Conservation (phyloP, 176 grass and related monocot species). For the Raddia guianensis region DNA sequence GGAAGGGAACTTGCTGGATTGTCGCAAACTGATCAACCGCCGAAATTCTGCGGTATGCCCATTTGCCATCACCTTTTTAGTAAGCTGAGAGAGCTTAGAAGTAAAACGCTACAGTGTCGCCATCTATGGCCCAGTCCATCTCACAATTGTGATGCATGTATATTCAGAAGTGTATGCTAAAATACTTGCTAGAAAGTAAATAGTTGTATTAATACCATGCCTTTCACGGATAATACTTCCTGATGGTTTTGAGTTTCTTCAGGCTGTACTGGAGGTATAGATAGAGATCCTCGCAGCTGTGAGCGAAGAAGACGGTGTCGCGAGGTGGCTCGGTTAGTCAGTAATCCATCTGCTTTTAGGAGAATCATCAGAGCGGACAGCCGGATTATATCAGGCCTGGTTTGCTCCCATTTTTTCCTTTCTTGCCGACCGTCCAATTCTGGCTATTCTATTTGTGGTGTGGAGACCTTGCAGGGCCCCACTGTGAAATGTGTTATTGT, state of each 20-base stretch:
- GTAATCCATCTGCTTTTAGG: conserved; percentile 8
- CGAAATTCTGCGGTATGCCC: conserved; percentile 73
- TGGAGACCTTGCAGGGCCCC: no score
- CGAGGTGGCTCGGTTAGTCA: conserved; percentile 71
- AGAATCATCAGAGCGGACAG: conserved; percentile 14
- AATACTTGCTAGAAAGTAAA: background rate
- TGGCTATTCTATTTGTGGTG: no score
- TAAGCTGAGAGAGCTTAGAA: background rate
- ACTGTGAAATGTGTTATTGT: no score
- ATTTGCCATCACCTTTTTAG: conserved; percentile 15
- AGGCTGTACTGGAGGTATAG: conserved; percentile 70
- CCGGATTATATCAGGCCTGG: conserved; percentile 23
- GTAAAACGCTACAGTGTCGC: background rate
- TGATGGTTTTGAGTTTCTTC: conserved; percentile 6
- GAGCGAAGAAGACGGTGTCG: conserved; percentile 81
- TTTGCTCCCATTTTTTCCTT: no score
- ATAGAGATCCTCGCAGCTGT: conserved; percentile 76
- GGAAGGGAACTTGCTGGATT: conserved; percentile 65
- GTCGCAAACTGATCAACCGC: conserved; percentile 75
- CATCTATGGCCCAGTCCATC: background rate
- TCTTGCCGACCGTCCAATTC: no score
- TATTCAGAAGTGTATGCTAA: background rate
- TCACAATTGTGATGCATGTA: background rate
- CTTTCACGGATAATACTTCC: background rate
- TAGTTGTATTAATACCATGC: background rate